Base-by-base conservation (phyloP, 768 basidiomycete genomes). In the Russula sp. region DNA sequence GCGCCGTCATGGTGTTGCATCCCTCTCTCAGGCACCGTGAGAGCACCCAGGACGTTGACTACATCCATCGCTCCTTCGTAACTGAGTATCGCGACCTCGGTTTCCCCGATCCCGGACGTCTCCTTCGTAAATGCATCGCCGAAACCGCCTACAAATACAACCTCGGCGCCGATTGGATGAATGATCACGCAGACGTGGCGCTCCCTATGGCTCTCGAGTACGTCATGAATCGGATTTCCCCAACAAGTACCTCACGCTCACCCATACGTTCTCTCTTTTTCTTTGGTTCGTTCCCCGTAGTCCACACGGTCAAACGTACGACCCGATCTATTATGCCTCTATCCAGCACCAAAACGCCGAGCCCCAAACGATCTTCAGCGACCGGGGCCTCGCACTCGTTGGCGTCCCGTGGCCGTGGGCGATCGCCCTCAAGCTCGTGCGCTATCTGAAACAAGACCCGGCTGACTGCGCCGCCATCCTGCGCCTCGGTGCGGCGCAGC, bases 91-190 rank as follows among this genome's bases (percentile, higher is more conserved):
- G 70, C 54, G 67, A 75, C 61, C 69, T 75, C 25, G 82, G 83
- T 7, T 70, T 83, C 1, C 58, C 64, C 8, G 82, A 87, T 57
- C 84, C 86, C 3, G 78, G 75, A 14, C 75, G 77, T 4, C 76
- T 82, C n/a, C 74, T 89, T 34, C 76, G 77, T 65, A 71, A 70
- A 13, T 87, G 86, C 68, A 84, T 87, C 50, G 64, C 73, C 10
- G 74, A 75, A 36, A 87, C 85, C 3, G 86, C 86, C 51, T 65
- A 18, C 70, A 71, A 7, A 78, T 83, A 66, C 69, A 67, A 69
- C 3, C 76, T 80, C 52, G 86, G 87, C 25, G 73, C 74, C 58
- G 87, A 88, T 70, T 89, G 87, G 87, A 87, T 89, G 87, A 88
- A 88, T 59, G 80, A 83, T 5, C 83, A 87, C 65, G 83, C 87